Evolutionary conservation across 352 stramenopile species (phyloP).

Genomic region (Phytophthora sp.): DNA sequence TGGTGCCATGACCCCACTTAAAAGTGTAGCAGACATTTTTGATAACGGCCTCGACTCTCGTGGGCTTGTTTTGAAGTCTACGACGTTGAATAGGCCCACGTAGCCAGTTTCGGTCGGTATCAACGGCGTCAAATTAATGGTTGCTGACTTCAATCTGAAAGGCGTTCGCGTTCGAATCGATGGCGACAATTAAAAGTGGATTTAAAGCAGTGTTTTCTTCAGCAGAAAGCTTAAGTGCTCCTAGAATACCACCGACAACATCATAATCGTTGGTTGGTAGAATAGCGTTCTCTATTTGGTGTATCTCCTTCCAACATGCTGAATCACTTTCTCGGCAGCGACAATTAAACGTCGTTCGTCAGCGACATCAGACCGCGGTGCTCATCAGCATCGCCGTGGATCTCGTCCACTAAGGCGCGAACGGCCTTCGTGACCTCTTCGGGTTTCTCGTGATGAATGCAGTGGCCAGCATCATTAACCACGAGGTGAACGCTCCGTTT

Average conservation of each 20-base stretch:
- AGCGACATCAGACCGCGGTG: constrained; percentile 36
- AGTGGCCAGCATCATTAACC: constrained; percentile 63
- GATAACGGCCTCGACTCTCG: constrained; percentile 7
- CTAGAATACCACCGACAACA: too few species aligned
- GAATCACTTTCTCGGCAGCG: neutral
- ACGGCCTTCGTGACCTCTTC: constrained; percentile 63
- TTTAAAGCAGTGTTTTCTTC: too few species aligned
- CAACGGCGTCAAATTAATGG: neutral
- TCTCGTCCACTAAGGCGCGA: constrained; percentile 61
- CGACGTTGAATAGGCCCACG: constrained; percentile 14
- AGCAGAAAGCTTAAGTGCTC: too few species aligned
- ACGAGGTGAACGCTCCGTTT: constrained; percentile 52
- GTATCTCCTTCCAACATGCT: neutral
- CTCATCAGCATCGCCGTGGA: constrained; percentile 34
- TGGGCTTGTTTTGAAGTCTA: constrained; percentile 14
- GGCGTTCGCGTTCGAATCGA: too few species aligned
- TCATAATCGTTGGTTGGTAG: too few species aligned
- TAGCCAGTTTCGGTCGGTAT: constrained; percentile 2
- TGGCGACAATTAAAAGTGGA: too few species aligned
- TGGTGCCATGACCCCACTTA: neutral
- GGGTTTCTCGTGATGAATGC: constrained; percentile 77
- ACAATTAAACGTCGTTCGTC: constrained; percentile 18
- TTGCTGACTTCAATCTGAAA: neutral
- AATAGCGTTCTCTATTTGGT: constrained; percentile 11
- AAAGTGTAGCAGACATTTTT: constrained; percentile 20